Percentiles rank a stretch among this genome's conserved stretches.
Conservation (phyloP, 129 eudicot genomes). For the Logfia minima region DNA sequence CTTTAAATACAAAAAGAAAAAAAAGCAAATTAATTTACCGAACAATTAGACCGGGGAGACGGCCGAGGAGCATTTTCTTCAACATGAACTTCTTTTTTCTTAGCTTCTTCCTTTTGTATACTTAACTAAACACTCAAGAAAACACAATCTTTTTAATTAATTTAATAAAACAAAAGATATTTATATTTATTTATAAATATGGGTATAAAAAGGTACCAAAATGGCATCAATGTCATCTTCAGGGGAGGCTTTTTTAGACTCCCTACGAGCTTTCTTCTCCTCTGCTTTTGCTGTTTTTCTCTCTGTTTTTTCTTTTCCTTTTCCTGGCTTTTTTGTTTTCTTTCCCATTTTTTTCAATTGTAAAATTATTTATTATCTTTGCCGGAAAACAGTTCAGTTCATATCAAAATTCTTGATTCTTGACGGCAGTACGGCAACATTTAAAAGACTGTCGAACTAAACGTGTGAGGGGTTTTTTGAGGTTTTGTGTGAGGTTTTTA, state of each 20-base stretch:
- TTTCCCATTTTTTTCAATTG: slow-evolving; percentile 62
- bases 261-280: slow-evolving; percentile 78
- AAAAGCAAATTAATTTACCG: slow-evolving; percentile 47
- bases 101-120: slow-evolving; percentile 95
- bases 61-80: slow-evolving; percentile 86
- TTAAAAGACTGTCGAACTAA: slow-evolving; percentile 1
- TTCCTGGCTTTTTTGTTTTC: slow-evolving; percentile 91
- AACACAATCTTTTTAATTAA: background rate
- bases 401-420: background rate
- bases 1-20: background rate
- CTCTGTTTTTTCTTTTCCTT: slow-evolving; percentile 96
- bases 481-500: background rate
- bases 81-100: slow-evolving; percentile 83
- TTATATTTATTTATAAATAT: background rate
- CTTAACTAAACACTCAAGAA: slow-evolving; percentile 49
- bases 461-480: slow-evolving; percentile 27
- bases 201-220: slow-evolving; percentile 43
- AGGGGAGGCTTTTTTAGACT: slow-evolving; percentile 81
- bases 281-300: slow-evolving; percentile 90
- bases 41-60: slow-evolving; percentile 91
- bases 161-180: background rate
- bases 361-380: background rate
- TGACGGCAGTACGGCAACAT: slow-evolving; percentile 24
- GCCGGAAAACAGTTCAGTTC: slow-evolving; percentile 6
- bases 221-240: slow-evolving; percentile 99